Evolutionary conservation across 345 rosid genomes (phyloP), one percentile per base, ranked within the genome.

Genomic region (Arabidopsis suecica): DNA sequence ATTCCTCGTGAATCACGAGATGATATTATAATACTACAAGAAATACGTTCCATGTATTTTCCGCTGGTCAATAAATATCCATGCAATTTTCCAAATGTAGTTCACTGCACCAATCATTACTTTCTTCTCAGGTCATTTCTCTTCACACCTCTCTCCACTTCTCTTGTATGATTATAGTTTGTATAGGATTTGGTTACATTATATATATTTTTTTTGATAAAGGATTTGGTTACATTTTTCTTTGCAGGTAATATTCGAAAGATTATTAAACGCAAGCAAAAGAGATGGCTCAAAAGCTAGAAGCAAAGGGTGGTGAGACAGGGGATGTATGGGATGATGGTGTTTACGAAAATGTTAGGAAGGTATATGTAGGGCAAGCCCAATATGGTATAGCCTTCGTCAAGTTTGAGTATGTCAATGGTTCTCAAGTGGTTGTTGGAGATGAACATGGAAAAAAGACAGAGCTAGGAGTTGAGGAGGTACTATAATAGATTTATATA

Each of bases 301-400:
- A 25, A 36, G 65, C 75, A 11, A 64, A 64, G 14, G 71, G 68
- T 28, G 54, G 71, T 48, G 25, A 44, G 5, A 4, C 3, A 4
- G 68, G 77, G 22, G 6, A 56, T 48, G 56, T 12, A 45, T 78
- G 81, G 81, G 74, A 72, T 36, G 81, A 78, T 58, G 81, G 77
- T 5, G 49, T 14, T 38, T 28, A 49, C 58, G 64, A 66, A 1
- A 16, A 23, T 30, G 63, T 78, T 58, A 78, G 36, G 51, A 71
- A 72, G 7, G 55, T 78, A 9, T 44, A 32, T 30, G 5, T 72
- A 41, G 72, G 77, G 0, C 3, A 78, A 50, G 72, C 49, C 34
- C 48, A 58, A 10, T 20, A 62, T 65, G 63, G 69, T 32, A 60
- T 72, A 32, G 36, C 69, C 14, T 71, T 70, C 28, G 68, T 78